Evolutionary conservation across 1,139 yeast species (phyloP).

Genomic region (Geotrichum bryndzae): DNA sequence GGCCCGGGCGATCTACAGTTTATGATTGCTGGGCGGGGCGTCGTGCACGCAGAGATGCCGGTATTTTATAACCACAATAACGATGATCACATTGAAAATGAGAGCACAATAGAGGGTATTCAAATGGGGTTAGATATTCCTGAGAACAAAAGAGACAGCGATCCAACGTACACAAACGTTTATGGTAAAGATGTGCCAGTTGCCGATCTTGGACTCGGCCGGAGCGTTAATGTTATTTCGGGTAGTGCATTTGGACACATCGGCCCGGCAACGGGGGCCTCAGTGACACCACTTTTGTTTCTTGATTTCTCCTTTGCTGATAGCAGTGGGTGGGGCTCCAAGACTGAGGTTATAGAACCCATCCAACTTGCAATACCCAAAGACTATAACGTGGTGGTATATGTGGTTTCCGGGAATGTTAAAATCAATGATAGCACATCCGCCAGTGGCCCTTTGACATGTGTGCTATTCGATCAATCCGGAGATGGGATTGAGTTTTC

Average conservation of each 20-base stretch:
- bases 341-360: neutral
- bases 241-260: neutral
- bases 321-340: neutral
- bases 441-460: neutral
- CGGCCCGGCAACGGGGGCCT: neutral
- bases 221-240: neutral
- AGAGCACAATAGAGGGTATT: neutral
- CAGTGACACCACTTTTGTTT: neutral
- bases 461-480: neutral
- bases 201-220: neutral
- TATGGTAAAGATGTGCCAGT: neutral
- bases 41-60: slow-evolving; percentile 69
- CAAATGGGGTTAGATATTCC: neutral
- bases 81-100: neutral
- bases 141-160: neutral
- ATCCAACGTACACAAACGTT: neutral
- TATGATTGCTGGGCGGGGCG: slow-evolving; percentile 91
- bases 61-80: too few relatives aligned
- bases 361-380: neutral
- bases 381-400: neutral
- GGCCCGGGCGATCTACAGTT: slow-evolving; percentile 85
- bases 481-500: neutral
- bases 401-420: neutral
- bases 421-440: neutral
- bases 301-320: neutral